phyloP scores from a whole-genome alignment of 768 basidiomycete species.

The Leccinum uliginosum region DNA sequence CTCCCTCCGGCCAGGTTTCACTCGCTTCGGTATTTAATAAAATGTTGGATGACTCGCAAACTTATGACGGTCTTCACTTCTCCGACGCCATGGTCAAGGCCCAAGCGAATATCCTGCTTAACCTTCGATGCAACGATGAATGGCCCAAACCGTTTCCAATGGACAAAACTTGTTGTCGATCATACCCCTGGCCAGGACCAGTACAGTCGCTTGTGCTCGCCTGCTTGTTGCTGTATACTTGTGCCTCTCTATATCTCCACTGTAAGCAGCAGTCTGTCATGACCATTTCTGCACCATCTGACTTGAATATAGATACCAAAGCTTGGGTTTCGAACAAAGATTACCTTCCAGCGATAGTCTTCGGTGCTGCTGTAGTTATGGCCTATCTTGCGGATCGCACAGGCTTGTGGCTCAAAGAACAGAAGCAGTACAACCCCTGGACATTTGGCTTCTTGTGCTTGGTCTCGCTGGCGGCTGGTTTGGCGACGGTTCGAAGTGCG shows the following conservation, averaged over 20 bases:
- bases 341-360: slow-evolving; percentile 45
- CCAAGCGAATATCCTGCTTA: slow-evolving; percentile 77
- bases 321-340: slow-evolving; percentile 14
- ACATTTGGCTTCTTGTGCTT: slow-evolving; percentile 60
- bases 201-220: slow-evolving; percentile 53
- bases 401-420: slow-evolving; percentile 82
- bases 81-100: slow-evolving; percentile 53
- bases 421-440: slow-evolving; percentile 75
- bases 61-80: slow-evolving; percentile 84
- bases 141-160: slow-evolving; percentile 60
- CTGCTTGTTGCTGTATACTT: slow-evolving; percentile 47
- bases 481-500: slow-evolving; percentile 59
- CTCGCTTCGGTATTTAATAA: slow-evolving; percentile 79
- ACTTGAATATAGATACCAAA: slow-evolving; percentile 17
- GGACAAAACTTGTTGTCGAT: slow-evolving; percentile 77
- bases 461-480: slow-evolving; percentile 50
- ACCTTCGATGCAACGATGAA: slow-evolving; percentile 73
- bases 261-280: slow-evolving; percentile 15
- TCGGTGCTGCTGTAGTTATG: slow-evolving; percentile 62
- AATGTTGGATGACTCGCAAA: slow-evolving; percentile 69
- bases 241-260: slow-evolving; percentile 39
- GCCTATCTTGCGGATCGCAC: slow-evolving; percentile 84
- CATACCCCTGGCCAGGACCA: slow-evolving; percentile 62
- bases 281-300: slow-evolving; percentile 11
- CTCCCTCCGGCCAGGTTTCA: slow-evolving; percentile 38